phyloP scores from a whole-genome alignment of 495 filamentous ascomycete genomes.

The Aspergillus saccharolyticus region DNA sequence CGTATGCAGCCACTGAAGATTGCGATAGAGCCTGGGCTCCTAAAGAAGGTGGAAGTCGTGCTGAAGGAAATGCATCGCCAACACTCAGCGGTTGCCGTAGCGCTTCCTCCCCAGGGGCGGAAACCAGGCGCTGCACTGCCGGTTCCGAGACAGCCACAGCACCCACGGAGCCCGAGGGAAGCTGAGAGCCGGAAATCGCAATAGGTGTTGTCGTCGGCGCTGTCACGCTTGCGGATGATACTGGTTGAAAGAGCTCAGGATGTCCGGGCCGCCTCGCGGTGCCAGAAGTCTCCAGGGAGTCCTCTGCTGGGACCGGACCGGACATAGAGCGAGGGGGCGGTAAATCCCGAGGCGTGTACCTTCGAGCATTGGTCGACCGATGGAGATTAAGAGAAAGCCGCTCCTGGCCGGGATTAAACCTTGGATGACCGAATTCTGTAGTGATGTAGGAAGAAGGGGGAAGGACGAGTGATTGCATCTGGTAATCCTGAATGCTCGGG shows the following conservation, averaged over 20 bases:
- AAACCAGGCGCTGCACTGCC: slow-evolving; percentile 12
- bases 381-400: slow-evolving; percentile 65
- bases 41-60: slow-evolving; percentile 30
- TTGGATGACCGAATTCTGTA: slow-evolving; percentile 38
- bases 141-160: slow-evolving; percentile 16
- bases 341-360: slow-evolving; percentile 59
- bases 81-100: slow-evolving; percentile 14
- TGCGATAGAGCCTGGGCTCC: slow-evolving; percentile 22
- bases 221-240: slow-evolving; percentile 31
- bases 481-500: slow-evolving; percentile 19
- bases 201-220: slow-evolving; percentile 24
- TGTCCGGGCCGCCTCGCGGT: slow-evolving; percentile 50
- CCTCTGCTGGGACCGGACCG: slow-evolving; percentile 61
- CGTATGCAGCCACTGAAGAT: slow-evolving; percentile 25
- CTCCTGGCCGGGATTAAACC: slow-evolving; percentile 52
- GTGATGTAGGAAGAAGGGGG: slow-evolving; percentile 40
- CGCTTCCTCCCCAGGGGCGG: slow-evolving; percentile 12
- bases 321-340: slow-evolving; percentile 81
- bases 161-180: slow-evolving; percentile 24
- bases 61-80: slow-evolving; percentile 28
- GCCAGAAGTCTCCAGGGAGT: slow-evolving; percentile 56
- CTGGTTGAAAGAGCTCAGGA: slow-evolving; percentile 36
- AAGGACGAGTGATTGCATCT: slow-evolving; percentile 49
- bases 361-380: slow-evolving; percentile 63
- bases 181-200: slow-evolving; percentile 22